phyloP scores from a whole-genome alignment of 306 rosid species.

The Alnus glutinosa region DNA sequence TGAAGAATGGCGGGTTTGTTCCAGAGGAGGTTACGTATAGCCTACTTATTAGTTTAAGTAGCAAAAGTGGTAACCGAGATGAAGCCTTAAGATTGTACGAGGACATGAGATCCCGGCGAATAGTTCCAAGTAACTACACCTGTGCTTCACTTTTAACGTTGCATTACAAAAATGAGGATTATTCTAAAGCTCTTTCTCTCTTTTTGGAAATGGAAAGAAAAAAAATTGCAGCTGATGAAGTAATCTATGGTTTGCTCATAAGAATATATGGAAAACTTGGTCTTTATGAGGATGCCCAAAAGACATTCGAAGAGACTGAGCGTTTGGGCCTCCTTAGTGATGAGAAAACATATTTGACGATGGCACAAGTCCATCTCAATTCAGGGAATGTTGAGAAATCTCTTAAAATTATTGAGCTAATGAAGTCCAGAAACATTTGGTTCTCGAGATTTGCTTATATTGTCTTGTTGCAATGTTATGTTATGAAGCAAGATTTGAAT shows the following conservation, averaged over 20 bases:
- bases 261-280: slow-evolving; percentile 92
- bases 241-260: slow-evolving; percentile 86
- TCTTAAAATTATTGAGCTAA: slow-evolving; percentile 59
- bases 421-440: slow-evolving; percentile 71
- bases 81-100: slow-evolving; percentile 61
- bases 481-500: slow-evolving; percentile 69
- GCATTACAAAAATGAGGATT: slow-evolving; percentile 82
- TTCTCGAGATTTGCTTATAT: slow-evolving; percentile 83
- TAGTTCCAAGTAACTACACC: slow-evolving; percentile 80
- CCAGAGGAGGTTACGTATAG: slow-evolving; percentile 86
- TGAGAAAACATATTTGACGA: slow-evolving; percentile 86
- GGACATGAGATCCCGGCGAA: slow-evolving; percentile 66
- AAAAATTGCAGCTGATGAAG: slow-evolving; percentile 74
- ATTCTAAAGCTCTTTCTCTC: slow-evolving; percentile 83
- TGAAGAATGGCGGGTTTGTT: slow-evolving; percentile 59
- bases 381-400: slow-evolving; percentile 73
- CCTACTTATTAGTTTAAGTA: slow-evolving; percentile 62
- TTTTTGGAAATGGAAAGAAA: slow-evolving; percentile 77
- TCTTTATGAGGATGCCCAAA: slow-evolving; percentile 77
- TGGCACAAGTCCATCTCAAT: slow-evolving; percentile 89
- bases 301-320: slow-evolving; percentile 69
- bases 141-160: slow-evolving; percentile 84
- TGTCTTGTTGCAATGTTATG: slow-evolving; percentile 80
- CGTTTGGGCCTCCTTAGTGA: slow-evolving; percentile 64
- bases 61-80: slow-evolving; percentile 58